Conservation (phyloP, 108 stramenopile species). For the Nitzschia inconspicua region DNA sequence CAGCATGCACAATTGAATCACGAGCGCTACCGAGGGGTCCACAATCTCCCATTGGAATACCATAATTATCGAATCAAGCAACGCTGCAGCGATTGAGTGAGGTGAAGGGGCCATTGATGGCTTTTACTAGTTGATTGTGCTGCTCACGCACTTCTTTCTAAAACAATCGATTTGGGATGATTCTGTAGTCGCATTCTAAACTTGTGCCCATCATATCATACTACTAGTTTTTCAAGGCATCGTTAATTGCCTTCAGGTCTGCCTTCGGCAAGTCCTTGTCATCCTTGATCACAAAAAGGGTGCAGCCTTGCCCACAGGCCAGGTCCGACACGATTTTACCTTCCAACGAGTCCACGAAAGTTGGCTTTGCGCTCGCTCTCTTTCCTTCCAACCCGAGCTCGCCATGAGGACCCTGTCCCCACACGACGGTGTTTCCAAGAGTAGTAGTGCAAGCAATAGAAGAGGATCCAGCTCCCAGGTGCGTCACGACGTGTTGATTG, state of each 20-base stretch:
- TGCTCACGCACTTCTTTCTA: no score
- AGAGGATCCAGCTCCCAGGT: conserved; percentile 55
- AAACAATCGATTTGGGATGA: no score
- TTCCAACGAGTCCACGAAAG: conserved; percentile 69
- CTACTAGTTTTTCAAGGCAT: conserved; percentile 8
- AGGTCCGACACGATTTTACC: conserved; percentile 50
- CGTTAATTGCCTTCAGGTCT: conserved; percentile 58
- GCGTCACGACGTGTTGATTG: conserved; percentile 73
- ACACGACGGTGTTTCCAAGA: conserved; percentile 75
- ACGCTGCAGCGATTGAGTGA: no score
- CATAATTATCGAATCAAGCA: no score
- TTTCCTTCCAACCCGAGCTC: conserved; percentile 75
- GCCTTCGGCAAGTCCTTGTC: conserved; percentile 52
- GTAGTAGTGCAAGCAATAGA: conserved; percentile 67
- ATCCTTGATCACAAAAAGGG: conserved; percentile 66
- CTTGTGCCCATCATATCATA: no score
- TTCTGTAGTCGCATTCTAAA: no score
- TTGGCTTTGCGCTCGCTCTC: conserved; percentile 72
- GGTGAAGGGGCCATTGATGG: no score
- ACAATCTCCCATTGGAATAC: no score
- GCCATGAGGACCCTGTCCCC: conserved; percentile 79
- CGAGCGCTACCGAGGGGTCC: no score
- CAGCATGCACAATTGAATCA: conserved; percentile 19
- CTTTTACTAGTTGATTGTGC: no score
- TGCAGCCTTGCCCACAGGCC: conserved; percentile 80